Conservation (phyloP, 1,284 basidiomycete species). For the Leccinum discolor region DNA sequence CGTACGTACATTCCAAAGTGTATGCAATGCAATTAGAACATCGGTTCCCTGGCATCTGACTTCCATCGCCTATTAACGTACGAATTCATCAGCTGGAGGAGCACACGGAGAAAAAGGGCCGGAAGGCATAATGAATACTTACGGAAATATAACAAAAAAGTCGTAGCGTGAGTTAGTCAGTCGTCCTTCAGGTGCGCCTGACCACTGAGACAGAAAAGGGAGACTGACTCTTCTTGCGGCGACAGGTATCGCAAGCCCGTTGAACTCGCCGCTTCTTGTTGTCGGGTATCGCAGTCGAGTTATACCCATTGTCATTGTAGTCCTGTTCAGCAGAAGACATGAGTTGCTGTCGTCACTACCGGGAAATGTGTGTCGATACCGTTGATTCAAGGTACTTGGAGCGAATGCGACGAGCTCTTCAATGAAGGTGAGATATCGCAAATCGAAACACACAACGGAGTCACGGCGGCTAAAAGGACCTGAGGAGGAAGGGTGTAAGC, state of each 20-base stretch:
- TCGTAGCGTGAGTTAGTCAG: constrained; percentile 8
- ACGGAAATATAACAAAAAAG: constrained; percentile 18
- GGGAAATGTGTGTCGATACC: neutral
- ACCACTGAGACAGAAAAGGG: neutral
- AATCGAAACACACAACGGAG: neutral
- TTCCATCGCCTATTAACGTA: constrained; percentile 52
- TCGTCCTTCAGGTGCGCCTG: neutral
- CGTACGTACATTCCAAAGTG: constrained; percentile 75
- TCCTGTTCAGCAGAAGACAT: constrained; percentile 39
- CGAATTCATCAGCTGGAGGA: neutral
- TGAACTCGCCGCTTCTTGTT: constrained; percentile 71
- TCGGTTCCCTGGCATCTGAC: constrained; percentile 62
- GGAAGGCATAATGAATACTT: constrained; percentile 25
- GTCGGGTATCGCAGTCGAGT: constrained; percentile 11
- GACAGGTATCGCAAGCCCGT: constrained; percentile 74
- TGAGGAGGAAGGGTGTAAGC: neutral
- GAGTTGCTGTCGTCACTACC: neutral
- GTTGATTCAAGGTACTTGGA: neutral
- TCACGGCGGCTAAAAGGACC: neutral
- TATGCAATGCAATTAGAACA: constrained; percentile 83
- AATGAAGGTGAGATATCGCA: neutral
- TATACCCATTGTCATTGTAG: constrained; percentile 33
- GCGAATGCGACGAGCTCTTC: neutral
- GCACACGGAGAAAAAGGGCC: neutral
- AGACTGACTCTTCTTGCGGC: constrained; percentile 69